Evolutionary conservation across 2,329 filamentous ascomycete genomes (phyloP), one percentile per base, ranked within the genome.

Genomic region (Ophiostoma montium): DNA sequence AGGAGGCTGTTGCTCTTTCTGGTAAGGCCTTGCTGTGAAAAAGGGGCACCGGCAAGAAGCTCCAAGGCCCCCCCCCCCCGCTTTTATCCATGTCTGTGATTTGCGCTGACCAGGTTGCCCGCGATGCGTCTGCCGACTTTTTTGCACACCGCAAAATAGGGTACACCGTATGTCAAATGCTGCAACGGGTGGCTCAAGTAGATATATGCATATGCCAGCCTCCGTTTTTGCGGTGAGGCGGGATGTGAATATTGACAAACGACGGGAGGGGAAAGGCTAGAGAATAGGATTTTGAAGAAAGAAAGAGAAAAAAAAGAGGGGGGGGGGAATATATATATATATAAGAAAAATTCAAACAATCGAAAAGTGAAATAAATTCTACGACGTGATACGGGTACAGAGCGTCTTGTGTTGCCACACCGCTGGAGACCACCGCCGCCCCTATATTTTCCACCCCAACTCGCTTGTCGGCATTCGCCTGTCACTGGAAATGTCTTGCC

Each of bases 391-490:
- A 27, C 23, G 5, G 4, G 23, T 4, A 8, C 13, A 12, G 11
- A 21, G 39, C 39, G 35, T 38, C 30, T 2, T 42, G 21, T 42
- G 21, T 30, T 16, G 39, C 39, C 39, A 42, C 39, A 42, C 39
- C 39, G 39, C n/a, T n/a, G n/a, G n/a, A n/a, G n/a, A n/a, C n/a
- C n/a, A n/a, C 39, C n/a, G 35, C 30, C 39, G 27, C 39, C 21
- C 30, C 23, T 42, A 42, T 30, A 30, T 16, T 19, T 9, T 21
- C 11, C 35, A 38, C 12, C 10, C 31, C 3, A 11, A 33, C 21
- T 41, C 39, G 39, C 39, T 42, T 42, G 39, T 42, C 39, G 39
- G 39, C 16, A 15, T 38, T 42, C 23, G 39, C 39, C 38, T 41
- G 38, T 41, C 38, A 42, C 30, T 42, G 8, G 35, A 16, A 35